Percentiles rank a stretch among this genome's conserved stretches.
phyloP scores from a whole-genome alignment of 2,329 filamentous ascomycete genomes.

The Botryotinia convoluta region DNA sequence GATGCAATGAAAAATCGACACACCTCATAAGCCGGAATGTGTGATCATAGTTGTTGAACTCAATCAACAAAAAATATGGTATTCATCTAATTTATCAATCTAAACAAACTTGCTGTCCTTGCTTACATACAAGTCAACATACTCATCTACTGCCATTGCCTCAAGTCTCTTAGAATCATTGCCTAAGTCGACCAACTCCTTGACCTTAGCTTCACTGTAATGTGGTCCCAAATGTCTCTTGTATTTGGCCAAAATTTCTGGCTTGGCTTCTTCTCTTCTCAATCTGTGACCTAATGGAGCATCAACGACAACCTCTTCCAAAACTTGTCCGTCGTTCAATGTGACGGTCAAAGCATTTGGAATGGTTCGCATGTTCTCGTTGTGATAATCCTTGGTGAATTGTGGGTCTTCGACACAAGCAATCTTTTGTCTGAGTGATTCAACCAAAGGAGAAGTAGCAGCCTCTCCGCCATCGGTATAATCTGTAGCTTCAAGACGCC shows the following conservation, averaged over 20 bases:
- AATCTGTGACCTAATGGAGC: slow-evolving; percentile 90
- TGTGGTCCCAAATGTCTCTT: slow-evolving; percentile 86
- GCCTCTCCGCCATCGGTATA: slow-evolving; percentile 93
- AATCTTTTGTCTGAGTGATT: slow-evolving; percentile 90
- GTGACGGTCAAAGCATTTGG: slow-evolving; percentile 94
- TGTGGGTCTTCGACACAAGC: slow-evolving; percentile 93
- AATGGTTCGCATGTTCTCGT: slow-evolving; percentile 90
- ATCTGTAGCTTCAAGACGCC: slow-evolving; percentile 88
- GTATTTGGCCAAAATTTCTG: slow-evolving; percentile 93
- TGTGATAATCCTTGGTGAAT: slow-evolving; percentile 94
- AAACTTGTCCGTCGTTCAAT: slow-evolving; percentile 87
- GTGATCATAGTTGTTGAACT: too few relatives aligned
- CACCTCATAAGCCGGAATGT: not conserved
- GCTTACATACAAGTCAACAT: slow-evolving; percentile 77
- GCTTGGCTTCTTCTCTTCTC: slow-evolving; percentile 94
- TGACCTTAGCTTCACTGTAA: slow-evolving; percentile 72
- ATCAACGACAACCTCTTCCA: slow-evolving; percentile 89
- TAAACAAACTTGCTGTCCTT: slow-evolving; percentile 58
- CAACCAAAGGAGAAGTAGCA: slow-evolving; percentile 83
- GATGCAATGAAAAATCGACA: too few relatives aligned
- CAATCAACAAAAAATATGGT: slow-evolving; percentile 28
- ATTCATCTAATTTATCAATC: slow-evolving; percentile 31
- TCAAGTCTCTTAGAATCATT: slow-evolving; percentile 74
- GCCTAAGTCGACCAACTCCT: slow-evolving; percentile 78
- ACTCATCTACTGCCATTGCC: slow-evolving; percentile 81